Base-by-base conservation (phyloP, 2,329 filamentous ascomycete genomes). In the Venturia carpophila region DNA sequence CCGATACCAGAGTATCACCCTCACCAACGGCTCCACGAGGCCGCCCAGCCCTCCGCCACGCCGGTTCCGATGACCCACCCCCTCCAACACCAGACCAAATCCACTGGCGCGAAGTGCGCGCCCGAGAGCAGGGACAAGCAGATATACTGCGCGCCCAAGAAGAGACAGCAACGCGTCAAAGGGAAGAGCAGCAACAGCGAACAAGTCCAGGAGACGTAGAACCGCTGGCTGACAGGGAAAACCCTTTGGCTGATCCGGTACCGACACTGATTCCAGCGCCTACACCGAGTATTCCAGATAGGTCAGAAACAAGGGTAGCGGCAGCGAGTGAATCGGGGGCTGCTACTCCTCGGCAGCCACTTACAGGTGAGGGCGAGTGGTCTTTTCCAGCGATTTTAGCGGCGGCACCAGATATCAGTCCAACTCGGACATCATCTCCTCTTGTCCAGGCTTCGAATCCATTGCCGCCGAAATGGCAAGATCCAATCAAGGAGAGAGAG, bases 51-150 rank as follows among this genome's bases (percentile, higher is more conserved):
- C 47, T 52, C 11, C 47, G 47, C 47, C 47, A 52, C 21, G 47
- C 21, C 47, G 15, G 47, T 21, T 52, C 47, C 47, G 21, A 34
- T 13, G 52, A 58, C 52, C 52, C 19, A 5, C 30, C 52, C 19
- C 52, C 39, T 5, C 37, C 43, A 27, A 61, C 21, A 5, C 39
- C 30, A 27, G 37, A 39, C 7, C 60, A 61, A 45, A 39, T 61
- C 17, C 60, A 61, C 60, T 61, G 60, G 60, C 21, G 37, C 7
- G 60, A 61, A 61, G 60, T 42, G 13, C 37, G 60, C 24, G 60
- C 60, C 13, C 37, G 60, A 30, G 60, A 61, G 21, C 60, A 61
- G 13, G 60, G 60, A 3, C 60, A 61, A 45, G 60, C 30, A 39
- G 60, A 42, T 15, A 34, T 61, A 27, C 13, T 61, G 37, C 60